phyloP scores from a whole-genome alignment of 208 protist species.

The Leishmania martiniquensis region DNA sequence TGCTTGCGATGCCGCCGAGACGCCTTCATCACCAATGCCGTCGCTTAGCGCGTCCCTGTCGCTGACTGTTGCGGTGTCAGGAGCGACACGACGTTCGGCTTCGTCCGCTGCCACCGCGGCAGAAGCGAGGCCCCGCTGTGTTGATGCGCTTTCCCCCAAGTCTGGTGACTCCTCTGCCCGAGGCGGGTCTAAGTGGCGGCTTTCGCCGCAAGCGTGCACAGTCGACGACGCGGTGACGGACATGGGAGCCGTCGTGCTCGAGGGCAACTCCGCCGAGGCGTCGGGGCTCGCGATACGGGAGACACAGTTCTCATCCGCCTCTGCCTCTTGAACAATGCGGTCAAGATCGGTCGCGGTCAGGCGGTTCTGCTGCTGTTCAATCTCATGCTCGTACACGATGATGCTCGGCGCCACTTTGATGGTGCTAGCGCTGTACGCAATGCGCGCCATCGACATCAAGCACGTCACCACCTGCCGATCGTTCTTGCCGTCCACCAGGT shows the following conservation, averaged over 20 bases:
- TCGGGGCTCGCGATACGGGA: background rate
- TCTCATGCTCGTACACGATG: conserved; percentile 69
- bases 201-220: background rate
- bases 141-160: background rate
- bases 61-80: background rate
- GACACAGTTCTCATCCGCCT: conserved; percentile 8
- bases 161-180: background rate
- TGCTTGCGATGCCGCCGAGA: background rate
- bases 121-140: too few species aligned
- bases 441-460: conserved; percentile 68
- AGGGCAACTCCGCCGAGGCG: background rate
- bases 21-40: background rate
- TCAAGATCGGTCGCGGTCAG: conserved; percentile 44
- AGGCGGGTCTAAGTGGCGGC: background rate
- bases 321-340: conserved; percentile 36
- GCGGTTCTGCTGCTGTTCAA: conserved; percentile 39
- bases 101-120: background rate
- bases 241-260: background rate
- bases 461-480: conserved; percentile 81
- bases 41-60: background rate
- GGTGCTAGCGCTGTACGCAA: conserved; percentile 50
- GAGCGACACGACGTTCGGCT: too few species aligned
- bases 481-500: conserved; percentile 76
- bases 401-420: conserved; percentile 43
- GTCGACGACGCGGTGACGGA: background rate